A percentile compares a stretch with the other conserved stretches of the same genome.
phyloP scores from a whole-genome alignment of 192 early-diverging fungal species.

The Gaertneriomyces sp. region DNA sequence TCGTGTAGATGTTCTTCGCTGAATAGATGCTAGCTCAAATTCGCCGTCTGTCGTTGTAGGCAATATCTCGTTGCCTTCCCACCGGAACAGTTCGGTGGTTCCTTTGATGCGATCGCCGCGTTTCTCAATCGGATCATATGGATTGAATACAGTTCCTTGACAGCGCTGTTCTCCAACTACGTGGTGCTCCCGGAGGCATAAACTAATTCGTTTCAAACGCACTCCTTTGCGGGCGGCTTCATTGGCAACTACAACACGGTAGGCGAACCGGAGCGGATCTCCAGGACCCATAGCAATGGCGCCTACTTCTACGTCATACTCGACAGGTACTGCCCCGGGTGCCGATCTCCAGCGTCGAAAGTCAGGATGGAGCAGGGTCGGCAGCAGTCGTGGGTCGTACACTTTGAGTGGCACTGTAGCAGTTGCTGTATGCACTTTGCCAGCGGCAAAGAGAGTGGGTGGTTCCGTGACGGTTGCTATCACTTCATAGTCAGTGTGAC shows the following conservation, averaged over 20 bases:
- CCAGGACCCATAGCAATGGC: constrained; percentile 44
- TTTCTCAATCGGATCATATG: constrained; percentile 15
- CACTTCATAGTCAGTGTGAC: constrained; percentile 32
- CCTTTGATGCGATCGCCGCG: constrained; percentile 23
- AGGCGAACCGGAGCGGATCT: constrained; percentile 41
- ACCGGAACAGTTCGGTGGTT: constrained; percentile 33
- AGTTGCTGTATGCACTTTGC: background rate
- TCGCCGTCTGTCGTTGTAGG: constrained; percentile 11
- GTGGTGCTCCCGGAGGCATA: constrained; percentile 41
- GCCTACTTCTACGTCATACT: constrained; percentile 51
- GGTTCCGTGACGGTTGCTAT: constrained; percentile 31
- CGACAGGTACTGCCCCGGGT: constrained; percentile 41
- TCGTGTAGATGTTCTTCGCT: background rate
- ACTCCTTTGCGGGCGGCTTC: constrained; percentile 47
- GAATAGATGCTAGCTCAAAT: constrained; percentile 18
- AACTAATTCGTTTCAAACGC: constrained; percentile 33
- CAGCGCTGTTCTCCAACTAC: constrained; percentile 38
- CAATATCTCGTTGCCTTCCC: constrained; percentile 40
- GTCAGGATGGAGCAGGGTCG: constrained; percentile 45
- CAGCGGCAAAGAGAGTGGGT: background rate
- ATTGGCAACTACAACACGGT: constrained; percentile 42
- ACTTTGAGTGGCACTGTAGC: constrained; percentile 37
- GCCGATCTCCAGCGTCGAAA: constrained; percentile 45
- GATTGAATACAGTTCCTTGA: constrained; percentile 14
- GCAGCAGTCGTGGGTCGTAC: constrained; percentile 50